Conservation (phyloP, 345 rosid species). For the Salix arbutifolia region DNA sequence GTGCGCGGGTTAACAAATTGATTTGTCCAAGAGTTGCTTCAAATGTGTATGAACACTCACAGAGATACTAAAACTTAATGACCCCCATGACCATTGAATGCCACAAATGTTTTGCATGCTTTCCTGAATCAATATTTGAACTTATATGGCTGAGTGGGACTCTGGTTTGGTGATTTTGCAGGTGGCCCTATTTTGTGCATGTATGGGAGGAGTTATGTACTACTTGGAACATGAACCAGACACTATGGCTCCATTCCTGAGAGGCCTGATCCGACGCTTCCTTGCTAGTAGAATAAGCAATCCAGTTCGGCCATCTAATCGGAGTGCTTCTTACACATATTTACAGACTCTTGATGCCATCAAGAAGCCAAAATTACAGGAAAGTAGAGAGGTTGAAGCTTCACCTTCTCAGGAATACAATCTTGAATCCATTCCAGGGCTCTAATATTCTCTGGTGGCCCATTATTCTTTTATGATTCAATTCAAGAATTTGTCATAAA, state of each 20-base stretch:
- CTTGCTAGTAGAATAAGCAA: constrained; percentile 92
- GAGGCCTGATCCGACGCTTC: constrained; percentile 89
- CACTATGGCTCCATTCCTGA: constrained; percentile 91
- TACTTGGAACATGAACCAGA: constrained; percentile 90
- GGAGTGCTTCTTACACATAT: constrained; percentile 62
- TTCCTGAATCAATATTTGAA: not conserved
- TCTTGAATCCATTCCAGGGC: constrained; percentile 92
- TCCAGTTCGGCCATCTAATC: constrained; percentile 49
- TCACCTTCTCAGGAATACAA: constrained; percentile 59
- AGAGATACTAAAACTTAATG: not conserved
- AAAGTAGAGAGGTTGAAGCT: constrained; percentile 45
- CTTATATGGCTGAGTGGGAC: not conserved
- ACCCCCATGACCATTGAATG: not conserved
- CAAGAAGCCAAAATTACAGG: constrained; percentile 49
- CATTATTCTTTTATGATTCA: constrained; percentile 12
- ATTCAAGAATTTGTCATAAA: not conserved
- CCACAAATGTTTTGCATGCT: not conserved
- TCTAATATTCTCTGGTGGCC: constrained; percentile 32
- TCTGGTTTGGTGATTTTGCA: constrained; percentile 24
- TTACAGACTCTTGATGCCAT: constrained; percentile 65
- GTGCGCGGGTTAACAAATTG: not conserved
- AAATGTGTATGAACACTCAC: not conserved
- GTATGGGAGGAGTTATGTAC: constrained; percentile 99
- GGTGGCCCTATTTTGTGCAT: constrained; percentile 92
- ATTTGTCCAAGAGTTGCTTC: not conserved